Evolutionary conservation across 1,139 yeast species (phyloP).

Genomic region (Kurtzmaniella quercitrusa): DNA sequence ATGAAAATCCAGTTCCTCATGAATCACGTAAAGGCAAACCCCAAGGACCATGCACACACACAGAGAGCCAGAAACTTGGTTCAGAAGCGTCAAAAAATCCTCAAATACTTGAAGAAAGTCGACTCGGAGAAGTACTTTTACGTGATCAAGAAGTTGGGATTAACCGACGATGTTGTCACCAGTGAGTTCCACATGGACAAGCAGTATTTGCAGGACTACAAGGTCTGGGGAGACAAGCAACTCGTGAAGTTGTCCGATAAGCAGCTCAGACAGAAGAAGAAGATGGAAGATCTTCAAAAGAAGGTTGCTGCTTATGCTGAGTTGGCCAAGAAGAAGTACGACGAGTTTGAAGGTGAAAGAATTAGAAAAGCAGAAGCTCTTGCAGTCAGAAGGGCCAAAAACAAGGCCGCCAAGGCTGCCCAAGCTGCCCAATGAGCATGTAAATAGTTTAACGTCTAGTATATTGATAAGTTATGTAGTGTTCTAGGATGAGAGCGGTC

Average conservation of each 20-base stretch:
- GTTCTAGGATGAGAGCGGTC: background rate
- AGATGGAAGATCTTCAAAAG: conserved; percentile 34
- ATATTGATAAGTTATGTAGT: background rate
- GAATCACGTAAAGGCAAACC: conserved; percentile 67
- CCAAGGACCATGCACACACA: conserved; percentile 68
- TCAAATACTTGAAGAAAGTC: conserved; percentile 75
- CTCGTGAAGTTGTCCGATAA: conserved; percentile 42
- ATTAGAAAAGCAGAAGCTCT: conserved; percentile 4
- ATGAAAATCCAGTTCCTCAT: conserved; percentile 75
- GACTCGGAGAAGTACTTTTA: conserved; percentile 80
- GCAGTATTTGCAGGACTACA: conserved; percentile 78
- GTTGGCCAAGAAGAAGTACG: conserved; percentile 37
- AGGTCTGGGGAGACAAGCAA: conserved; percentile 68
- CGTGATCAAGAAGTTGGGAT: conserved; percentile 82
- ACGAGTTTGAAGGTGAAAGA: conserved; percentile 15
- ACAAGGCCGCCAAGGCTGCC: background rate
- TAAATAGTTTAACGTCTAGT: background rate
- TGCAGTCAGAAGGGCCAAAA: conserved; percentile 3
- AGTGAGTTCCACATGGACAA: conserved; percentile 82
- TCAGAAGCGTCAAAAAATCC: conserved; percentile 80
- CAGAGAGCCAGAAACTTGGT: conserved; percentile 75
- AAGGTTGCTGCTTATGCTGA: conserved; percentile 38
- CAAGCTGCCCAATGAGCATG: background rate
- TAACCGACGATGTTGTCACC: conserved; percentile 73
- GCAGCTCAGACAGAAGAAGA: conserved; percentile 33